Conservation (phyloP, 2,329 filamentous ascomycete genomes). For the Calonectria pteridis region DNA sequence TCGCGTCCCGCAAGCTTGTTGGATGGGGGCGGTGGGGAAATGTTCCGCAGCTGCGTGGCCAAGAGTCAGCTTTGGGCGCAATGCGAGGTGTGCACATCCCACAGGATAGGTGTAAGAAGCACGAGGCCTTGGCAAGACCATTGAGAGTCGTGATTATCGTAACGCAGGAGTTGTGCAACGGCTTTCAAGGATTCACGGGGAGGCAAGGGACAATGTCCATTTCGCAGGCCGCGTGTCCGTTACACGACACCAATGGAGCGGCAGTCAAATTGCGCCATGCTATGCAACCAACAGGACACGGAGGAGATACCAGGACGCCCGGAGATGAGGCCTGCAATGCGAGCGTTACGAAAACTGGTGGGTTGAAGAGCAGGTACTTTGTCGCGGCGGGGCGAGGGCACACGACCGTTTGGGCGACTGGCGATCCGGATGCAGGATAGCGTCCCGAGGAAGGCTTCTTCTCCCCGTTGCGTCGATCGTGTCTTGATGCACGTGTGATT, state of each 20-base stretch:
- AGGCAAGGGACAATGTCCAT: not conserved
- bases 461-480: not conserved
- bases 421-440: not conserved
- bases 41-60: not conserved
- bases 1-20: conserved; percentile 20
- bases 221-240: not conserved
- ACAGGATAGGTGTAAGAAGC: too few relatives aligned
- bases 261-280: not conserved
- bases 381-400: not conserved
- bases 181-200: not conserved
- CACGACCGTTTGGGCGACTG: conserved; percentile 1
- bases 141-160: not conserved
- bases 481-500: not conserved
- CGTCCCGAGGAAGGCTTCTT: not conserved
- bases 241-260: not conserved
- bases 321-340: not conserved
- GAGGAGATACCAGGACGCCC: not conserved
- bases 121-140: not conserved
- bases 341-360: not conserved
- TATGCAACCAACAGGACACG: not conserved
- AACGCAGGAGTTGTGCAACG: not conserved
- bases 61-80: not conserved
- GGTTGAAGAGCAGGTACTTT: not conserved
- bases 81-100: not conserved
- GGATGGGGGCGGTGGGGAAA: not conserved